Base-by-base conservation (phyloP, 2,329 filamentous ascomycete genomes). In the Endothia cerciana region DNA sequence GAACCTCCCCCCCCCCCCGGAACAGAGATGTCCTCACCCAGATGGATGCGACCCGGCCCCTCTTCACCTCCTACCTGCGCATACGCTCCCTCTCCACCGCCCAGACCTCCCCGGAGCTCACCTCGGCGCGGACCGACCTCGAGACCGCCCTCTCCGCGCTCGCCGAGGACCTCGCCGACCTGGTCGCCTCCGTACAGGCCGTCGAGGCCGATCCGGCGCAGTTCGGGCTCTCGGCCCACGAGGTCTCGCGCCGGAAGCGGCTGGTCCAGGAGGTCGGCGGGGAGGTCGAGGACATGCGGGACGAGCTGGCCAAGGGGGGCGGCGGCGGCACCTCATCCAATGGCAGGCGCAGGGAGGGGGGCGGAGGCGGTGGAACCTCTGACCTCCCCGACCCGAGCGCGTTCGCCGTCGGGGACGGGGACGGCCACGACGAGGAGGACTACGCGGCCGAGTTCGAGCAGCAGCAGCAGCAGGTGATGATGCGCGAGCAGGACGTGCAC, bases 11-110 rank as follows among this genome's bases (percentile, higher is more conserved):
- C 15, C n/a, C 36, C 30, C 33, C 58, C n/a, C 45, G 8, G 3
- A n/a, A 66, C 76, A 97, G 93, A 79, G 95, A 99, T 80, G 92
- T 98, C 71, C 89, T 97, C 71, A 82, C 89, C 69, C 91, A 96
- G 68, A 89, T 99, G 70, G 86, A 90, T 70, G 88, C 87, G 17
- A 91, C 92, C 62, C 90, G 94, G 11, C 90, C 94, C 62, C 89
- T 97, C 65, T 97, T 97, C 83, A 89, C 91, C 70, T 97, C 94
- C 19, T 99, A 97, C 82, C 87, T 97, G 53, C 94, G 95, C 75
- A 99, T 99, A 80, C 92, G 93, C 74, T 95, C 93, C 56, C 89
- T 97, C 33, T 87, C 89, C 66, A 89, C 89, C 49, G 85, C 87
- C 10, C 80, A 89, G 17, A 83, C 84, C 53, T 94, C 92, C 22